phyloP scores from a whole-genome alignment of 2,329 filamentous ascomycete species.

The Fusarium lateritium region DNA sequence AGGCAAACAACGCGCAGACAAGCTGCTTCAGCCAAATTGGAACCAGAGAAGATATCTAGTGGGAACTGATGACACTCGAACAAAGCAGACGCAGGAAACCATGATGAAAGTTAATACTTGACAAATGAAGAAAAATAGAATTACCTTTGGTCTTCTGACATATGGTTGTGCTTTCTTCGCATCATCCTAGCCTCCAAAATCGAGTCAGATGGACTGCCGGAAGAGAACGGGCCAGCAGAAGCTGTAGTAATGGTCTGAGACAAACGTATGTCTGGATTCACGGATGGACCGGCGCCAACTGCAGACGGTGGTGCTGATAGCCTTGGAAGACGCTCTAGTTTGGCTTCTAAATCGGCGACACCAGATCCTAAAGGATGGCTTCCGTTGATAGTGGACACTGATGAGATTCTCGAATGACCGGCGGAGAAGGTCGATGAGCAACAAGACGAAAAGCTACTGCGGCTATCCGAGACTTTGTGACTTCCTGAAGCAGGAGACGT shows the following conservation, averaged over 20 bases:
- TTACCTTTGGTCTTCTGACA: conserved; percentile 47
- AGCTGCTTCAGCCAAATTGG: not conserved
- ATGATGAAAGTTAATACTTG: not conserved
- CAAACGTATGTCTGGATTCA: conserved; percentile 26
- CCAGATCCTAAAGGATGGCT: conserved; percentile 54
- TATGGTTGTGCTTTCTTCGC: conserved; percentile 41
- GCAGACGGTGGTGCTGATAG: conserved; percentile 32
- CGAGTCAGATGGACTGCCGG: conserved; percentile 32
- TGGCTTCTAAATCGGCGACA: conserved; percentile 58
- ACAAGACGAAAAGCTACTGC: conserved; percentile 67
- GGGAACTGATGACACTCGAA: not conserved
- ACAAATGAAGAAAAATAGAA: conserved; percentile 6
- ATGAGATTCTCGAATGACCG: conserved; percentile 68
- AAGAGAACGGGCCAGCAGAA: conserved; percentile 11
- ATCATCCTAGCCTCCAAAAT: conserved; percentile 34
- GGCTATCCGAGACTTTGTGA: conserved; percentile 62
- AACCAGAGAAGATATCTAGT: not conserved
- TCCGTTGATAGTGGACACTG: conserved; percentile 65
- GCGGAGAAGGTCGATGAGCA: conserved; percentile 62
- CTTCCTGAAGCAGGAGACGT: conserved; percentile 26
- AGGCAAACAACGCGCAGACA: not conserved
- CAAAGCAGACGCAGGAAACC: not conserved
- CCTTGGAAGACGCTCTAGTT: conserved; percentile 49
- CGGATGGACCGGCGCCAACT: conserved; percentile 20
- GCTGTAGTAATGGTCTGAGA: conserved; percentile 9